phyloP scores from a whole-genome alignment of 768 basidiomycete genomes.

The Lepiota subincarnata region DNA sequence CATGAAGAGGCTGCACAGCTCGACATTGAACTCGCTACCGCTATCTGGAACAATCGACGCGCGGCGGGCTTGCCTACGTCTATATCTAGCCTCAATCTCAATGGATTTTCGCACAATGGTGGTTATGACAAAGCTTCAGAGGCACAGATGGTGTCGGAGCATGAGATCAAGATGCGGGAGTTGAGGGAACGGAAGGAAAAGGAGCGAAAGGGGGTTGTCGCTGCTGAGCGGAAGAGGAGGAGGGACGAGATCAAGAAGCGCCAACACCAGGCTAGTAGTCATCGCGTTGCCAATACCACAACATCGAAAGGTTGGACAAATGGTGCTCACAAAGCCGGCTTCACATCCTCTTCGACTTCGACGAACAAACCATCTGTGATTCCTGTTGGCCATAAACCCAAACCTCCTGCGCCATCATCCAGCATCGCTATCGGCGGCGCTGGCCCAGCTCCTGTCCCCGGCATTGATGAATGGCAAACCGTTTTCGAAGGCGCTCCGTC shows the following conservation, averaged over 20 bases:
- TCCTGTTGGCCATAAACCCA: neutral
- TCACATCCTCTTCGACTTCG: neutral
- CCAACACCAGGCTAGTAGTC: slow-evolving; percentile 22
- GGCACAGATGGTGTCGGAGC: slow-evolving; percentile 29
- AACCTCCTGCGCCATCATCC: slow-evolving; percentile 1
- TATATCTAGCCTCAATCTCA: too few species aligned
- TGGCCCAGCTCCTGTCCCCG: neutral
- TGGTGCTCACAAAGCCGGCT: neutral
- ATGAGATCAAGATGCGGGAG: slow-evolving; percentile 33
- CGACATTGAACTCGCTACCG: slow-evolving; percentile 37
- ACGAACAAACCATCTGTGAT: neutral
- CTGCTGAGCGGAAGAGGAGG: slow-evolving; percentile 31
- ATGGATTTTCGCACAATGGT: neutral
- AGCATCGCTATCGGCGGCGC: neutral
- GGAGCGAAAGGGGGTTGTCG: slow-evolving; percentile 41
- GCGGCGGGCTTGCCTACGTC: too few species aligned
- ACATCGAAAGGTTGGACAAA: neutral
- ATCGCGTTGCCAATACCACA: slow-evolving; percentile 11
- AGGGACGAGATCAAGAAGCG: slow-evolving; percentile 5
- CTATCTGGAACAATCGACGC: slow-evolving; percentile 17
- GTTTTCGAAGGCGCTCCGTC: neutral
- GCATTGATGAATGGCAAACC: neutral
- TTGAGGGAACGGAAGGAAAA: slow-evolving; percentile 45
- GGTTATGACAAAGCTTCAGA: slow-evolving; percentile 25
- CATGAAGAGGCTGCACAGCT: slow-evolving; percentile 40